phyloP scores from a whole-genome alignment of 2,329 filamentous ascomycete genomes.

The Venturia nashicola region DNA sequence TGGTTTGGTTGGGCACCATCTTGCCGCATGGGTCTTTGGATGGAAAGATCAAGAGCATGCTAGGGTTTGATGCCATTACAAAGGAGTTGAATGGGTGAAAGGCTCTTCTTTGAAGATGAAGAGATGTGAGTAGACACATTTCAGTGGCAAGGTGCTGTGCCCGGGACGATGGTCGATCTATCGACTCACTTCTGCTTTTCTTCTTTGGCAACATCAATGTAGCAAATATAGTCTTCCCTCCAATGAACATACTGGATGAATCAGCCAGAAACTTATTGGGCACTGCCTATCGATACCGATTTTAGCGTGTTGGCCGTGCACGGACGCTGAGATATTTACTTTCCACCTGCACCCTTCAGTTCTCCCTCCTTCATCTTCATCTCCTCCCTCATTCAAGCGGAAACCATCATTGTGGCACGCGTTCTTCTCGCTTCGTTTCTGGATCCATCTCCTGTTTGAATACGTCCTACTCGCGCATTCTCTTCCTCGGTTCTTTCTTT shows the following conservation, averaged over 20 bases:
- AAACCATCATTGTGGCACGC: not conserved
- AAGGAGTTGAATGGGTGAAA: constrained; percentile 16
- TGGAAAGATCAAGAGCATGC: constrained; percentile 5
- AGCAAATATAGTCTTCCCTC: no score
- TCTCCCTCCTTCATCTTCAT: not conserved
- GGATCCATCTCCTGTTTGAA: not conserved
- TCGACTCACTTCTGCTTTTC: no score
- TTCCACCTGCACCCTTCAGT: not conserved
- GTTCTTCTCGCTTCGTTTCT: not conserved
- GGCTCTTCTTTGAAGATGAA: not conserved
- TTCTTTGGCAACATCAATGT: no score
- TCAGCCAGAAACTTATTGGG: no score
- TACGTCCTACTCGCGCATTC: not conserved
- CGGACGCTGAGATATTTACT: not conserved
- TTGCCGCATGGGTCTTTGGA: constrained; percentile 25
- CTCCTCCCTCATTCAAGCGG: not conserved
- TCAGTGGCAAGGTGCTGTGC: no score
- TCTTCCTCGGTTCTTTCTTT: not conserved
- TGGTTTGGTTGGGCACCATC: constrained; percentile 37
- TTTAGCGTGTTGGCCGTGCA: not conserved
- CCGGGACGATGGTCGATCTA: no score
- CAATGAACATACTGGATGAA: no score
- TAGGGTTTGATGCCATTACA: not conserved
- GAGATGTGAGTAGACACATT: not conserved
- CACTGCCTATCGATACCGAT: no score